phyloP scores from a whole-genome alignment of 257 asterid genomes.

The Osmanthus fragrans region DNA sequence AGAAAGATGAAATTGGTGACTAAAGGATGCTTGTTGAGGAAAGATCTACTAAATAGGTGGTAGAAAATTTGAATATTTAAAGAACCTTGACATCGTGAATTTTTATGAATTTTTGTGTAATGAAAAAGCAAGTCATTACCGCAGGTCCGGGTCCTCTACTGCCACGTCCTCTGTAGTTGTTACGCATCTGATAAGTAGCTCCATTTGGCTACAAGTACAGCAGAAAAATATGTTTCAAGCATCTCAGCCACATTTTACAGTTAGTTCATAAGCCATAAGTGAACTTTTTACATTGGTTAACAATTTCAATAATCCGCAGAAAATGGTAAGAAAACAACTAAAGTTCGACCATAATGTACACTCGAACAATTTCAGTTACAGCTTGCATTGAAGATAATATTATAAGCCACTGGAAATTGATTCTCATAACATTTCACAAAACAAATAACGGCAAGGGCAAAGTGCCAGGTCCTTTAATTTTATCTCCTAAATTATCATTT shows the following conservation, averaged over 20 bases:
- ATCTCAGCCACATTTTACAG: constrained; percentile 5
- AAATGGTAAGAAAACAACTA: neutral
- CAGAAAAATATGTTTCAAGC: constrained; percentile 23
- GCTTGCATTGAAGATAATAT: neutral
- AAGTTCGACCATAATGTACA: neutral
- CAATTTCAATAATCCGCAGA: neutral
- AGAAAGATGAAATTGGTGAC: neutral
- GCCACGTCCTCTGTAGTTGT: constrained; percentile 87
- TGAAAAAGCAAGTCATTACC: constrained; percentile 40
- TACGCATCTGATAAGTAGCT: constrained; percentile 52
- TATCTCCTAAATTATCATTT: neutral
- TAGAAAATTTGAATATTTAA: neutral
- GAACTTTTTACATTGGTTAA: neutral
- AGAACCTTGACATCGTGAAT: neutral
- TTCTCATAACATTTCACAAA: too few species aligned
- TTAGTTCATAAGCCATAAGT: neutral
- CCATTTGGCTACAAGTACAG: constrained; percentile 63
- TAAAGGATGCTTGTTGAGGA: neutral
- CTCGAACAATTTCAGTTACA: too few species aligned
- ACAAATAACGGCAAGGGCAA: neutral
- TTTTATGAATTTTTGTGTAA: neutral
- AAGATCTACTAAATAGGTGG: neutral
- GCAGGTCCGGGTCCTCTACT: constrained; percentile 67
- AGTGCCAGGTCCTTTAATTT: neutral
- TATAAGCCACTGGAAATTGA: neutral